These are phyloP conservation scores for Speleostelium caveatum DNA, from an alignment of 78 protist genomes.

Conservation along the genomic window DNA sequence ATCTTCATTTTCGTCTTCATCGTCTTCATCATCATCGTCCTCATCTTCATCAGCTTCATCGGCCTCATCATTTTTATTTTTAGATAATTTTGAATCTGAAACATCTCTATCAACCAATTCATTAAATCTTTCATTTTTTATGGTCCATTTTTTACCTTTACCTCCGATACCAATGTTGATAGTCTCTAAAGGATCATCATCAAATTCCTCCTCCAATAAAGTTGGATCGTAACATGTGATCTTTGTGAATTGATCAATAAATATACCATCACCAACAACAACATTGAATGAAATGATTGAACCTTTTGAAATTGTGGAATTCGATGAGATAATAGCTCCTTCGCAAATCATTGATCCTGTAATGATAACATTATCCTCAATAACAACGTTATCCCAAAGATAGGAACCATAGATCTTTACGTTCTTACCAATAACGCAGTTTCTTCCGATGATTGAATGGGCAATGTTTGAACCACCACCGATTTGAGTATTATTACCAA, in stretches of 20 bases:
- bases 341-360: slow-evolving; percentile 56
- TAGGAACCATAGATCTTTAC: slow-evolving; percentile 72
- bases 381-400: slow-evolving; percentile 84
- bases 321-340: slow-evolving; percentile 8
- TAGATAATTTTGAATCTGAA: background rate
- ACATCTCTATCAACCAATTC: slow-evolving; percentile 13
- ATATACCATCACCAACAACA: background rate
- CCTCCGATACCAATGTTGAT: background rate
- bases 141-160: slow-evolving; percentile 10
- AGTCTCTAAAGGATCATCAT: background rate
- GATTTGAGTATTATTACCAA: slow-evolving; percentile 36
- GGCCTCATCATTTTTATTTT: background rate
- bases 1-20: no score
- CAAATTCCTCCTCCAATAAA: slow-evolving; percentile 19
- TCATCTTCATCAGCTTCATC: no score
- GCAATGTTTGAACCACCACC: slow-evolving; percentile 63
- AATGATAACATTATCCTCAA: slow-evolving; percentile 58
- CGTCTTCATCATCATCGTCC: no score
- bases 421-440: slow-evolving; percentile 81
- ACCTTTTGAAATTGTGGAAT: slow-evolving; percentile 33
- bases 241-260: slow-evolving; percentile 42
- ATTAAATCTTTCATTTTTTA: background rate
- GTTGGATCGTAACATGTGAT: slow-evolving; percentile 3
- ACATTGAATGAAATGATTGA: slow-evolving; percentile 77
- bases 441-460: slow-evolving; percentile 81